Evolutionary conservation across 352 stramenopile genomes (phyloP).

Genomic region (Pythium myriotylum): DNA sequence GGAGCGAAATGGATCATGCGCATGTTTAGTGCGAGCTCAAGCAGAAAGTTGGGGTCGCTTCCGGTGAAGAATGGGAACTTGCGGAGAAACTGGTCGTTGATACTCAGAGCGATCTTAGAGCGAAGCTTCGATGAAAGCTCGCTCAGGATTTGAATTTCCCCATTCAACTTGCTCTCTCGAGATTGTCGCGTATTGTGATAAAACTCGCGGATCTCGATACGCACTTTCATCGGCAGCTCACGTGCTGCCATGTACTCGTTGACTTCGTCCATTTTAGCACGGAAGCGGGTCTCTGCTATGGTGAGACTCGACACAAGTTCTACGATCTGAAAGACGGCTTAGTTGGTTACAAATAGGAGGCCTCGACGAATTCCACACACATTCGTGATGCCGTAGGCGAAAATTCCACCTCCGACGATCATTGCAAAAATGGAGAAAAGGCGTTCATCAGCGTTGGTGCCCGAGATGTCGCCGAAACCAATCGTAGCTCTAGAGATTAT

Average conservation of each 20-base stretch:
- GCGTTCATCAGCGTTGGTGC: conserved; percentile 52
- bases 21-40: conserved; percentile 80
- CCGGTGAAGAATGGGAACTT: conserved; percentile 81
- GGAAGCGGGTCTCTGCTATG: conserved; percentile 62
- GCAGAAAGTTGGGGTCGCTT: conserved; percentile 75
- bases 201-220: conserved; percentile 79
- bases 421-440: conserved; percentile 76
- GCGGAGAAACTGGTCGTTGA: conserved; percentile 76
- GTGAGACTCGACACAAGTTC: conserved; percentile 75
- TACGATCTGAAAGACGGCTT: conserved; percentile 59
- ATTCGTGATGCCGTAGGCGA: conserved; percentile 83
- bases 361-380: conserved; percentile 29
- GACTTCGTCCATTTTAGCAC: conserved; percentile 74
- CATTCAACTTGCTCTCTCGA: conserved; percentile 65
- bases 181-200: conserved; percentile 76
- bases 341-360: too few relatives aligned
- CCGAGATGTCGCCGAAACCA: conserved; percentile 55
- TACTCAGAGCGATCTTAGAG: conserved; percentile 76
- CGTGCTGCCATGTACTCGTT: conserved; percentile 84
- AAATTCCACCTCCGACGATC: conserved; percentile 68
- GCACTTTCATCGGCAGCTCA: conserved; percentile 63
- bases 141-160: conserved; percentile 59
- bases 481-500: conserved; percentile 46
- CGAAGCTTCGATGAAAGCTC: conserved; percentile 71
- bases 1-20: conserved; percentile 75